Evolutionary conservation across 2,329 filamentous ascomycete species (phyloP).

Genomic region (Paraphaeosphaeria sporulosa): DNA sequence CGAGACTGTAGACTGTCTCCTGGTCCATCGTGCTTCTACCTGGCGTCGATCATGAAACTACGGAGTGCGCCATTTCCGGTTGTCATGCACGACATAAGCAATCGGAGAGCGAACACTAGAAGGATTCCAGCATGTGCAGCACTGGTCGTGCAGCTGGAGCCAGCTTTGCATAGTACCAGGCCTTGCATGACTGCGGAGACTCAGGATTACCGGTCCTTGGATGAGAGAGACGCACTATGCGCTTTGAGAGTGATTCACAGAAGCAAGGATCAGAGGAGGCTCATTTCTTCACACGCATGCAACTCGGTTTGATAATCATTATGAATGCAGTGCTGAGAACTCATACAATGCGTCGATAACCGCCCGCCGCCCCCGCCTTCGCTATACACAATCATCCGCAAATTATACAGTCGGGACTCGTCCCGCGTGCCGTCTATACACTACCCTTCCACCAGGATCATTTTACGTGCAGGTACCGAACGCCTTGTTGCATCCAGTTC

Average conservation of each 20-base stretch:
- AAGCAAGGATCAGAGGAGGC: background rate
- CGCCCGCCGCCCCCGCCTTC: background rate
- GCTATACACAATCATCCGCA: background rate
- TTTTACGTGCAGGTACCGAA: conserved; percentile 42
- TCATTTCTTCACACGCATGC: background rate
- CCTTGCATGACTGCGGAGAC: background rate
- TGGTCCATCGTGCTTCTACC: background rate
- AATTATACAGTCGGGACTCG: background rate
- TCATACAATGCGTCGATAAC: background rate
- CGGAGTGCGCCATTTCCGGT: conserved; percentile 5
- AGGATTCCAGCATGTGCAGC: background rate
- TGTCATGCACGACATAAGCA: conserved; percentile 6
- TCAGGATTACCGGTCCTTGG: background rate
- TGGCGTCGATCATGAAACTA: conserved; percentile 4
- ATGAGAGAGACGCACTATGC: background rate
- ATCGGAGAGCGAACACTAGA: conserved; percentile 6
- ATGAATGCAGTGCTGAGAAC: background rate
- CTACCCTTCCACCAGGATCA: background rate
- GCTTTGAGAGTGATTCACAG: background rate
- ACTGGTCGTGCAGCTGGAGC: background rate
- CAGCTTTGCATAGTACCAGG: background rate
- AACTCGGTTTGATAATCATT: background rate
- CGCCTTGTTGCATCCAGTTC: conserved; percentile 37
- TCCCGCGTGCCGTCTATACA: background rate
- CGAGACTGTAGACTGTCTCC: background rate